Evolutionary conservation across 495 filamentous ascomycete genomes (phyloP), one percentile per base, ranked within the genome.

Genomic region (Bryoglossum gracile): DNA sequence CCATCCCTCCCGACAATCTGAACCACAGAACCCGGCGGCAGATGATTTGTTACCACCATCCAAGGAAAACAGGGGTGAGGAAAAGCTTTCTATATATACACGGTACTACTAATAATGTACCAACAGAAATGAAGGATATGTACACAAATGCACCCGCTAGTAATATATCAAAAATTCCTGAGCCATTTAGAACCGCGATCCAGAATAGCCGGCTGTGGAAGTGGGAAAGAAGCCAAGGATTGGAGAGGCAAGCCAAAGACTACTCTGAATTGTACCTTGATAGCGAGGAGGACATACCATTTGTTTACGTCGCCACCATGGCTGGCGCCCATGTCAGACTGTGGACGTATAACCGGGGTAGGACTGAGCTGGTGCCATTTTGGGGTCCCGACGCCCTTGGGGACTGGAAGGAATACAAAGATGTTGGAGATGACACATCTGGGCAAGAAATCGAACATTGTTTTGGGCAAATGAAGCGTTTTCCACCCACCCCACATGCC

Each of bases 131-230:
- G 34, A 49, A 49, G 23, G 3, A 51, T 51, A 51, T 51, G 41
- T 51, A 38, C 48, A 51, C 48, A 46, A 51, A 51, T 51, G 41
- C 41, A 17, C 48, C 32, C 24, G 48, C 48, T 51, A 51, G 48
- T 32, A 26, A 51, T 24, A 46, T 45, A 51, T 51, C 42, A n/a
- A 51, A 44, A 46, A 36, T 51, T 40, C 48, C 48, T 14, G 41
- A 51, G 41, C 48, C 48, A 22, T 51, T 51, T 28, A 51, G 30
- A 51, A 45, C 48, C 19, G 39, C 39, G 19, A 25, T 51, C 21
- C 17, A 51, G 41, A 46, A 51, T 45, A 46, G 48, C 41, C 40
- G 48, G 40, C 41, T 37, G 14, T 51, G 41, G 40, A 51, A 46
- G 28, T 51, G 41, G 48, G 48, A 51, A 46, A 51, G 41, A 46